Evolutionary conservation across 208 protist species (phyloP), one percentile per base, ranked within the genome.

Genomic region (Acanthamoeba culbertsoni): DNA sequence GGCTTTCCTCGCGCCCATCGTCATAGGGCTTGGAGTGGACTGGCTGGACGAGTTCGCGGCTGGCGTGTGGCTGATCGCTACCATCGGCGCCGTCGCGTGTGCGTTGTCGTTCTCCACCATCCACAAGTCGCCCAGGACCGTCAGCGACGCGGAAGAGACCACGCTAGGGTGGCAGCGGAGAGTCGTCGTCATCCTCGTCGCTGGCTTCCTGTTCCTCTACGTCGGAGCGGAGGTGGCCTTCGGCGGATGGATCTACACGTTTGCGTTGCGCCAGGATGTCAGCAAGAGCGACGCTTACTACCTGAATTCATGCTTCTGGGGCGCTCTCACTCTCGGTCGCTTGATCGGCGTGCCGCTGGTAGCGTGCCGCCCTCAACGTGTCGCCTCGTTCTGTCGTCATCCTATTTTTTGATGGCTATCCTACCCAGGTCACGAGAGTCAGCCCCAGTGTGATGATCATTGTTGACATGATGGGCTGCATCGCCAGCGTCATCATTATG

Each of bases 161-260:
- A 62, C 14, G 33, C 26, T 75, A 12, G 23, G 26, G n/a, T 26
- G 26, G 53, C 62, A 26, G 12, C 48, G 31, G 59, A 16, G 31
- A 20, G 16, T 42, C 53, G 40, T 88, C 53, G 53, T 88, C n/a
- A 35, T n/a, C n/a, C 53, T 53, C n/a, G 53, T 68, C 18, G 26
- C 79, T 12, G n/a, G 23, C 26, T 88, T 42, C 33, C 23, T 88
- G 79, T 62, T 53, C n/a, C 28, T 88, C n/a, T 88, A 88, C 53
- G 79, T 88, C 26, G 79, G 79, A 16, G 79, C 79, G n/a, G 79
- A 88, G 53, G 79, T 88, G 23, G 53, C n/a, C 18, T 26, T 35
- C 28, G 79, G 79, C 23, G 79, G 79, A 88, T 88, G 28, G 26
- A 75, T 88, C 28, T 88, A 88, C 79, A 88, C 79, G 23, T 88